phyloP scores from a whole-genome alignment of 2,329 filamentous ascomycete genomes.

The Trichoderma sp. region DNA sequence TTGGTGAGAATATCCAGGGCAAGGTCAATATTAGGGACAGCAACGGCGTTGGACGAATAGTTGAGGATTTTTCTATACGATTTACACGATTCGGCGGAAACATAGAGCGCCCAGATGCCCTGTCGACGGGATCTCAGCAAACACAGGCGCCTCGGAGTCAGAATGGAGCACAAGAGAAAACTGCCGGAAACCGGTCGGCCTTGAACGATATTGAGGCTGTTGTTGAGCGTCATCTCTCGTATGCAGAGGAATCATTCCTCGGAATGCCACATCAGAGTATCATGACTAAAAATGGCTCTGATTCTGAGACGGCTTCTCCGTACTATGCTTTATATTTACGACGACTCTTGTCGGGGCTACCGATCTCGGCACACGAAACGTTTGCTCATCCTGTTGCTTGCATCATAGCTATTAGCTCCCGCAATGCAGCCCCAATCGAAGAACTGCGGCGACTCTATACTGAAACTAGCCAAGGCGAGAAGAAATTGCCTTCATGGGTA shows the following conservation, averaged over 20 bases:
- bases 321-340: constrained; percentile 85
- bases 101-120: constrained; percentile 49
- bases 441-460: constrained; percentile 80
- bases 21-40: constrained; percentile 91
- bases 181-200: constrained; percentile 31
- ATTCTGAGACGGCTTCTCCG: constrained; percentile 60
- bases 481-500: constrained; percentile 77
- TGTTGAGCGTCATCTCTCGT: constrained; percentile 73
- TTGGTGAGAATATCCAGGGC: constrained; percentile 82
- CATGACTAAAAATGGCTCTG: constrained; percentile 41
- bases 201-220: constrained; percentile 73
- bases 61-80: constrained; percentile 86
- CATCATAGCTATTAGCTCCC: constrained; percentile 91
- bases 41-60: constrained; percentile 74
- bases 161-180: constrained; percentile 29
- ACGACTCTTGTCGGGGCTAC: constrained; percentile 74
- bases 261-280: constrained; percentile 36
- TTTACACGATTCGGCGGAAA: constrained; percentile 70
- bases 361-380: constrained; percentile 81
- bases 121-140: constrained; percentile 29
- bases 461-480: constrained; percentile 75
- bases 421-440: constrained; percentile 79
- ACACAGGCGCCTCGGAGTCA: constrained; percentile 39
- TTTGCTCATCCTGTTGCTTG: constrained; percentile 93
- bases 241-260: constrained; percentile 62